Evolutionary conservation across 257 asterid species (phyloP), one percentile per base, ranked within the genome.

Genomic region (Handroanthus guayacan): DNA sequence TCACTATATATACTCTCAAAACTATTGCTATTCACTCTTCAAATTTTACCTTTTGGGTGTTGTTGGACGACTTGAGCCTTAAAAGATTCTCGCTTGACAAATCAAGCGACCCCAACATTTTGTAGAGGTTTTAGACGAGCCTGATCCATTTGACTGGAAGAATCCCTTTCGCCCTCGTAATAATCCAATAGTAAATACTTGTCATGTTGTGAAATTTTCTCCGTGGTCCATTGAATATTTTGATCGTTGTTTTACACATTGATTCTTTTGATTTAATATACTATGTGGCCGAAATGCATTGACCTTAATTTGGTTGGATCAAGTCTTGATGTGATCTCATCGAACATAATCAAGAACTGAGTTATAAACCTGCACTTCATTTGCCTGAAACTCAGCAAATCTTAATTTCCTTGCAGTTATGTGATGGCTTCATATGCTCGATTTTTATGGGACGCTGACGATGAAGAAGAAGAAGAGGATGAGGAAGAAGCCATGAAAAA

Each of bases 371-470:
- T 41, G 45, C 45, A 41, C 45, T 45, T 52, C 20, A 62, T 63
- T 18, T 14, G 65, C 3, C 47, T 31, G 55, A 65, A 64, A 61
- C 69, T 52, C 67, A 34, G 31, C n/a, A 16, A n/a, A 2, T 61
- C 52, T 50, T 16, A 9, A 6, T 20, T 5, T 41, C 9, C 16
- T 64, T 75, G 83, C 87, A 90, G 96, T 69, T 87, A 79, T 31
- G 88, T 90, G 52, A 70, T 82, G 67, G 94, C 89, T 56, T 88
- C 96, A 0, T 90, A 88, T 70, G 96, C 96, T 67, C 80, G 87
- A 5, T 90, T 90, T 81, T 62, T 87, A 7, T 90, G 96, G 96
- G 92, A 88, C 18, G 86, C 86, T 1, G 90, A 86, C 18, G 93
- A 80, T 6, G 90, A 84, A 3, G 84, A 79, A 0, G 84, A 79